Base-by-base conservation (phyloP, 257 asterid genomes). In the Nicotiana tabacum region DNA sequence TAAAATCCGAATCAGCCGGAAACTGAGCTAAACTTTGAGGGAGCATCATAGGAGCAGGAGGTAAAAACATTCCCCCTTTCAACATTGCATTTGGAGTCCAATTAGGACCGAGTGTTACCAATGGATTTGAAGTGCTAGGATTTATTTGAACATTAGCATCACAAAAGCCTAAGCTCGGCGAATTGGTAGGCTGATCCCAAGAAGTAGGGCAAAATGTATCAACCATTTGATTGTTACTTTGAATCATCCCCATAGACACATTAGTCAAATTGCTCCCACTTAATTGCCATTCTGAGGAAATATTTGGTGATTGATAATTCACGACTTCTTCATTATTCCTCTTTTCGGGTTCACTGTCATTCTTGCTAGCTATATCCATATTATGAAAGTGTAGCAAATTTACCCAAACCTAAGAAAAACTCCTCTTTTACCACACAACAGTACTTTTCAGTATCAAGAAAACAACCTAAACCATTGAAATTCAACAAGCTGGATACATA, bases 1-100 rank as follows among this genome's bases (percentile, higher is more conserved):
- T 93, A 80, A 92, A 94, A 27, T 88, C 97, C 1, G 92, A 92
- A 90, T 95, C 98, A 66, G 96, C 90, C 0, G 97, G 99, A 84
- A 95, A 92, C 53, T 91, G 93, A 69, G 94, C 91, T 83, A 91
- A 85, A 66, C 89, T 89, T 72, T 87, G 95, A 78, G 95, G 92
- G 55, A 89, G 82, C 91, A 90, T 82, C 57, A 88, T 91, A 4
- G 95, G 86, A 80, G 86, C 84, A 43, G 91, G 70, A 0, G 96
- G 92, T 21, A 90, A 83, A 84, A 91, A 91, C 91, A 90, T 78
- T 33, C 87, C 85, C 79, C 93, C 97, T 81, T 88, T 87, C 87
- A 92, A 81, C 90, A 89, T 82, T 64, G 91, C 85, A 87, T 85
- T 82, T 2, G 85, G 85, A 64, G 70, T 86, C 93, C 94, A 90